Percentiles rank a stretch among this genome's conserved stretches.
phyloP scores from a whole-genome alignment of 2,329 filamentous ascomycete genomes.

The Leptographium radiaticola region DNA sequence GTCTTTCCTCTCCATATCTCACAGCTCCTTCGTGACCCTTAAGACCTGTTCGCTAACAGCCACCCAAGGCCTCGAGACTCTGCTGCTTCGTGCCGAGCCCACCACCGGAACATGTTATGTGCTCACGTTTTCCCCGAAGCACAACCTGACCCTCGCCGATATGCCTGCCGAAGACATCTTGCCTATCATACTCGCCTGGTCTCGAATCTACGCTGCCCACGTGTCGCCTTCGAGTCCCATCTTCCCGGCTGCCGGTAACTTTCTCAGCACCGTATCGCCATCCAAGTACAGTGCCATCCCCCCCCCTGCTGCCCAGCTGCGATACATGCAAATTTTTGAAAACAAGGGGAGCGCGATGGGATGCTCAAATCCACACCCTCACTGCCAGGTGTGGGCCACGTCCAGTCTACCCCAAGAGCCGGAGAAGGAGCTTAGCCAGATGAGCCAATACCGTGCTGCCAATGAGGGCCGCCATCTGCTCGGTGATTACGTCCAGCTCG shows the following conservation, averaged over 20 bases:
- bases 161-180: slow-evolving; percentile 65
- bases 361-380: slow-evolving; percentile 95
- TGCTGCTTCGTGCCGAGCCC: slow-evolving; percentile 68
- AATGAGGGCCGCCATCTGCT: slow-evolving; percentile 66
- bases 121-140: slow-evolving; percentile 80
- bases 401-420: slow-evolving; percentile 86
- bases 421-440: slow-evolving; percentile 60
- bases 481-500: slow-evolving; percentile 74
- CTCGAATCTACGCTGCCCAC: slow-evolving; percentile 73
- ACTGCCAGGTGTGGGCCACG: slow-evolving; percentile 94
- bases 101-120: slow-evolving; percentile 97
- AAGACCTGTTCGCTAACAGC: not conserved
- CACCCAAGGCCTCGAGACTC: slow-evolving; percentile 51
- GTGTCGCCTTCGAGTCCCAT: slow-evolving; percentile 60
- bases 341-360: slow-evolving; percentile 98
- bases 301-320: slow-evolving; percentile 61
- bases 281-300: slow-evolving; percentile 24
- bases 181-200: slow-evolving; percentile 82
- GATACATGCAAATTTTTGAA: slow-evolving; percentile 99
- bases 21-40: no score
- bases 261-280: slow-evolving; percentile 22
- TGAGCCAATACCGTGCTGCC: slow-evolving; percentile 64
- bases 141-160: slow-evolving; percentile 87
- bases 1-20: no score
- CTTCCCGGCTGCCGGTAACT: slow-evolving; percentile 24